Conservation (phyloP, 1,284 basidiomycete species). For the Pseudozyma thailandica region DNA sequence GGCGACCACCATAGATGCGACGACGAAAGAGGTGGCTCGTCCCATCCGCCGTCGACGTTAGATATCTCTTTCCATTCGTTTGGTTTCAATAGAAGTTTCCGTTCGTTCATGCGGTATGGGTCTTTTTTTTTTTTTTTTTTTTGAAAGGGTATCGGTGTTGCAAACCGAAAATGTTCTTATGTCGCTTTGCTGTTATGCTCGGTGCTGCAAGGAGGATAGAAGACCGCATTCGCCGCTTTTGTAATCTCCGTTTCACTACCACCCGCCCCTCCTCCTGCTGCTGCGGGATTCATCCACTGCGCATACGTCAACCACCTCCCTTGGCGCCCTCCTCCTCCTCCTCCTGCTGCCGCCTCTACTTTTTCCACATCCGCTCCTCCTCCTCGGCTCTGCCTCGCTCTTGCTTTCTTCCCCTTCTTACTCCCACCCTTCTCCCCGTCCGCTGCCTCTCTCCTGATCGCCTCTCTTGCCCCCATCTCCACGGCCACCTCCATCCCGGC, state of each 20-base stretch:
- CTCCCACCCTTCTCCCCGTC: background rate
- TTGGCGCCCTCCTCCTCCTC: background rate
- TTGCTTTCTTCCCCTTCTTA: slow-evolving; percentile 9
- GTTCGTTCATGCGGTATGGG: too few species aligned
- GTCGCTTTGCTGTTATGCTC: background rate
- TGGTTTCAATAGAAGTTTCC: too few species aligned
- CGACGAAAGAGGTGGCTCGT: too few species aligned
- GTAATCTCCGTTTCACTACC: slow-evolving; percentile 18
- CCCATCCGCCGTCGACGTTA: too few species aligned
- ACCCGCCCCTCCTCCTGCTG: background rate
- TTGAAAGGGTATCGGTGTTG: too few species aligned
- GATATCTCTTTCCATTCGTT: too few species aligned
- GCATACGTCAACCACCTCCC: slow-evolving; percentile 33
- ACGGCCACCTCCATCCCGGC: slow-evolving; percentile 13
- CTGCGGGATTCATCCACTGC: slow-evolving; percentile 16
- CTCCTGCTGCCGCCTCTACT: background rate
- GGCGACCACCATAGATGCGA: too few species aligned
- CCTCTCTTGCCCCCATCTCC: slow-evolving; percentile 7
- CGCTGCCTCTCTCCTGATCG: slow-evolving; percentile 2
- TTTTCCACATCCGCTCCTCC: background rate
- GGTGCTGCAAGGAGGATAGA: slow-evolving; percentile 14
- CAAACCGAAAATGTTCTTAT: too few species aligned
- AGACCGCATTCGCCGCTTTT: slow-evolving; percentile 15
- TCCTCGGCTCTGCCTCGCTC: slow-evolving; percentile 6
- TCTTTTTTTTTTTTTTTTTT: background rate